Conservation (phyloP, 2,329 filamentous ascomycete genomes). For the Pseudopyricularia javanii region DNA sequence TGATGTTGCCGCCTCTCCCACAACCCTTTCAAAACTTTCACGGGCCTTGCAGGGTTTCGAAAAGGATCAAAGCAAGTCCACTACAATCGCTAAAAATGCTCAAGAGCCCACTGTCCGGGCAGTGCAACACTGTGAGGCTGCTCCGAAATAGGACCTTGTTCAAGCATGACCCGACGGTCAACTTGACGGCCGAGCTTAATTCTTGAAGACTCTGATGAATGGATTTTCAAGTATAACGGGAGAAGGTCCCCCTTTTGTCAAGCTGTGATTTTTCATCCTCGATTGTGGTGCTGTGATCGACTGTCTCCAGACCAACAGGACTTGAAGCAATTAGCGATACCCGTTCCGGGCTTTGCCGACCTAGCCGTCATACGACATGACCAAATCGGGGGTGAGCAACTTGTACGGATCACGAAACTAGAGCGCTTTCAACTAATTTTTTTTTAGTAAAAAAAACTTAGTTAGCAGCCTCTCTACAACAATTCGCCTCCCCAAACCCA, state of each 20-base stretch:
- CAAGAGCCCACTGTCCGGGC: neutral
- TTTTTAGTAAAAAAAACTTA: neutral
- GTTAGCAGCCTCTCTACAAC: neutral
- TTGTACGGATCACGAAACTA: neutral
- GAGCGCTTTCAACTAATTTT: no score
- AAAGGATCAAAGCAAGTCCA: neutral
- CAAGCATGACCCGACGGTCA: neutral
- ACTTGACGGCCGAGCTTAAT: neutral
- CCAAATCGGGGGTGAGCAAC: neutral
- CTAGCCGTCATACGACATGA: neutral
- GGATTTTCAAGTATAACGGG: neutral
- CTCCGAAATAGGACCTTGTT: neutral
- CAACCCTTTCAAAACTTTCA: no score
- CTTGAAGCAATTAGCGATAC: neutral
- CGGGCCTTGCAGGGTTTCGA: neutral
- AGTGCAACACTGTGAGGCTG: neutral
- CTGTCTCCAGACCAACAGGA: neutral
- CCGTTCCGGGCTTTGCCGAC: neutral
- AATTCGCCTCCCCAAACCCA: neutral
- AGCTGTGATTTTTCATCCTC: neutral
- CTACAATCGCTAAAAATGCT: neutral
- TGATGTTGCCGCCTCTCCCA: no score
- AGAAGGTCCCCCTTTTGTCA: neutral
- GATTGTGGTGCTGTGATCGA: neutral
- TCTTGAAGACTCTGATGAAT: neutral